These are phyloP conservation scores for Stentor roeselii DNA, from an alignment of 73 alveolate genomes.

Conservation along the genomic window DNA sequence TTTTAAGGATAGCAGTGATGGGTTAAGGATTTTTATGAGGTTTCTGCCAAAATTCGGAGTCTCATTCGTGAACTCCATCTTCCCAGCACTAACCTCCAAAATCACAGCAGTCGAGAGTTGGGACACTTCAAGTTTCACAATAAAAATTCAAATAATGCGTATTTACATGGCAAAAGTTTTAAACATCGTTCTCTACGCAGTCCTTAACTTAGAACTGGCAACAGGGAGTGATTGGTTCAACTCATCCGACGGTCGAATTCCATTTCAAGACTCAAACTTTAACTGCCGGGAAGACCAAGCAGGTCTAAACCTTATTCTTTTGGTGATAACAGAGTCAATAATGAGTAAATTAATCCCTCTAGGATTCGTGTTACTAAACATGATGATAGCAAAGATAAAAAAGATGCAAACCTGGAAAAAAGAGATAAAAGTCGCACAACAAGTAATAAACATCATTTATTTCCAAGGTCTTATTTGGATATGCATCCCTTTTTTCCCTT, in stretches of 20 bases:
- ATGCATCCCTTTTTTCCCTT: slow-evolving; percentile 45
- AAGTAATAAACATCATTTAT: slow-evolving; percentile 54
- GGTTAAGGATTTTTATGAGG: background rate
- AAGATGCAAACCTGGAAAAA: slow-evolving; percentile 48
- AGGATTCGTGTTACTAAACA: background rate
- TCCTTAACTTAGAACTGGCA: slow-evolving; percentile 43
- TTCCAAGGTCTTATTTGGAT: slow-evolving; percentile 60
- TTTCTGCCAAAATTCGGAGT: slow-evolving; percentile 13
- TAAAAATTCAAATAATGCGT: slow-evolving; percentile 55
- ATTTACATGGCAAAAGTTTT: slow-evolving; percentile 50
- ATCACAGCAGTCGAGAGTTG: slow-evolving; percentile 47
- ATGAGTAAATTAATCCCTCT: slow-evolving; percentile 5
- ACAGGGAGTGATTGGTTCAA: slow-evolving; percentile 31
- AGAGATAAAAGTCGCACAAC: slow-evolving; percentile 51
- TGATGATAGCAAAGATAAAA: background rate
- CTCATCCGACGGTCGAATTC: background rate
- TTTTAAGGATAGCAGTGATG: background rate
- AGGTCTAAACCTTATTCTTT: slow-evolving; percentile 26
- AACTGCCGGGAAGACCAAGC: slow-evolving; percentile 62
- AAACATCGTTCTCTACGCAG: slow-evolving; percentile 43
- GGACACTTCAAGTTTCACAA: slow-evolving; percentile 40
- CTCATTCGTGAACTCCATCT: slow-evolving; percentile 40
- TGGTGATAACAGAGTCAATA: slow-evolving; percentile 37
- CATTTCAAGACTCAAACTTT: slow-evolving; percentile 29
- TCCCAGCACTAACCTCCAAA: slow-evolving; percentile 48